Percentiles rank a stretch among this genome's conserved stretches.
Conservation (phyloP, 2,329 filamentous ascomycete species). For the Penicillium sp. region DNA sequence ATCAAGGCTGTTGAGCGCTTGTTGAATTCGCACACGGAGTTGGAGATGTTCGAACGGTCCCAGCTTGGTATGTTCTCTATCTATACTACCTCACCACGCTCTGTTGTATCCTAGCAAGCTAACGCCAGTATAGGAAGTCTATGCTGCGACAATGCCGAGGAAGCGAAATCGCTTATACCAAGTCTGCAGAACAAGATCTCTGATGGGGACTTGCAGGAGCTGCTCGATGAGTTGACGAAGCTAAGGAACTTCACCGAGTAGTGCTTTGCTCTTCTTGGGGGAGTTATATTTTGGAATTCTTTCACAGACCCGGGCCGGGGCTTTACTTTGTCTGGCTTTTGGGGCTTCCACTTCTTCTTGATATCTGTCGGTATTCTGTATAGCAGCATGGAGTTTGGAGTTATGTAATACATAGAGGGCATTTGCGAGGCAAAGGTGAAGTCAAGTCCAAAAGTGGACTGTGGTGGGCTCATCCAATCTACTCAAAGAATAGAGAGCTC, state of each 20-base stretch:
- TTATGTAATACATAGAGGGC: conserved; percentile 4
- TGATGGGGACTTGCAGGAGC: conserved; percentile 83
- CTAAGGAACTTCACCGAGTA: conserved; percentile 59
- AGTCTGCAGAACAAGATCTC: conserved; percentile 86
- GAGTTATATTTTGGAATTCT: conserved; percentile 4
- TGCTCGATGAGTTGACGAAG: conserved; percentile 90
- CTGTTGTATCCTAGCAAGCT: conserved; percentile 8
- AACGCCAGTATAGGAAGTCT: conserved; percentile 69
- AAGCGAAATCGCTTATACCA: conserved; percentile 95
- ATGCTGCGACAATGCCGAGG: conserved; percentile 89
- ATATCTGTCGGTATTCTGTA: not conserved
- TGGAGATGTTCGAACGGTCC: conserved; percentile 91
- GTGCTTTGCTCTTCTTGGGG: conserved; percentile 5
- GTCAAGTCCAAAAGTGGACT: not conserved
- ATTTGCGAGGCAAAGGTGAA: not conserved
- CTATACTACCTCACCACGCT: not conserved
- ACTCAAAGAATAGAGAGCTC: not conserved
- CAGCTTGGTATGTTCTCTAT: conserved; percentile 71
- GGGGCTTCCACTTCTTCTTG: not conserved
- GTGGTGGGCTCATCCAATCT: too few relatives aligned
- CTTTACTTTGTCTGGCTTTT: not conserved
- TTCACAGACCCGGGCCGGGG: not conserved
- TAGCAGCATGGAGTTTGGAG: conserved; percentile 23
- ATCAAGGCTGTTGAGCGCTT: conserved; percentile 92
- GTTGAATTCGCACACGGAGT: conserved; percentile 73